A percentile compares a stretch with the other conserved stretches of the same genome.
Evolutionary conservation across 257 asterid genomes (phyloP).

Genomic region (Apocynum venetum): DNA sequence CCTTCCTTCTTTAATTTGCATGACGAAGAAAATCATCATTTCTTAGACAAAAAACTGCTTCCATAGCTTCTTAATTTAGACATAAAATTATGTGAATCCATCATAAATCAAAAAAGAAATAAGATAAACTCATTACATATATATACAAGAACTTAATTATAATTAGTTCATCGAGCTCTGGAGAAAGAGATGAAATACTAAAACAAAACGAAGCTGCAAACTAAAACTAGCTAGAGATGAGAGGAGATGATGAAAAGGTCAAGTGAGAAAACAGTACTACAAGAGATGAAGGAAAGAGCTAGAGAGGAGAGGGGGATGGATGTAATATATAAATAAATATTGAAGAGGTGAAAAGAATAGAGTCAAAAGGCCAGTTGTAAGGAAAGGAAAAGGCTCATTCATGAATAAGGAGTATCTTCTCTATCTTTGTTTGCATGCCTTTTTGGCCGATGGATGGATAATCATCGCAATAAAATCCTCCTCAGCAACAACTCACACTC

Average conservation of each 20-base stretch:
- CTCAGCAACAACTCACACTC: not conserved
- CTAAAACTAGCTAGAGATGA: no score
- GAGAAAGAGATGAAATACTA: no score
- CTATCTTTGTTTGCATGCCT: not conserved
- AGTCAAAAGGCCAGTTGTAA: conserved; percentile 5
- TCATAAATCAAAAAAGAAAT: no score
- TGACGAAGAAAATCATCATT: not conserved
- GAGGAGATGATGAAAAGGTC: not conserved
- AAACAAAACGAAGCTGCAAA: no score
- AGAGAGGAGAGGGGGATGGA: not conserved
- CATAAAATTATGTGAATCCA: no score
- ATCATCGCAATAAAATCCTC: not conserved
- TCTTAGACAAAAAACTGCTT: no score
- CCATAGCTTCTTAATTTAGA: no score
- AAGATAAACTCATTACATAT: no score
- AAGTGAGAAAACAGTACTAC: not conserved
- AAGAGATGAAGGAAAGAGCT: no score
- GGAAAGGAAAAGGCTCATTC: not conserved
- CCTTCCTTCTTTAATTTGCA: not conserved
- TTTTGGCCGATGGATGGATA: not conserved
- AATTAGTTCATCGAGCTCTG: no score
- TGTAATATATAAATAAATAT: no score
- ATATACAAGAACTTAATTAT: no score
- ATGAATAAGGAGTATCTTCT: not conserved
- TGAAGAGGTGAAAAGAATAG: not conserved